Percentiles rank a stretch among this genome's conserved stretches.
Conservation (phyloP, 176 grass and related monocot species). For the Carex myosuroides region DNA sequence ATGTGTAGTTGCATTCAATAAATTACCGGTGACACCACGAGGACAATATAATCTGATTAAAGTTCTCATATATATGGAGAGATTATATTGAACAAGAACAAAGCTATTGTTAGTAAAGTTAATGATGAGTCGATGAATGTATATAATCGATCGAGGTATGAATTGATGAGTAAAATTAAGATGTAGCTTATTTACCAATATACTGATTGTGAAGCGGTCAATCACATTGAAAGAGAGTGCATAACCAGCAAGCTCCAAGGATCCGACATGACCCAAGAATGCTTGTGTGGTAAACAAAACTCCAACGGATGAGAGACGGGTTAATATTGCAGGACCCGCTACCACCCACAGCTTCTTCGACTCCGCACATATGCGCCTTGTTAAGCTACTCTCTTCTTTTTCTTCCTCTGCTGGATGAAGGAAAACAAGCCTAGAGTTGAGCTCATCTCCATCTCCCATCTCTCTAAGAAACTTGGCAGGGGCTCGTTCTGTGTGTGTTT, state of each 20-base stretch:
- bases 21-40: neutral
- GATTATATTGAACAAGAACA: neutral
- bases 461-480: too few relatives aligned
- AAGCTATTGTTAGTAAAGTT: neutral
- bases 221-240: conserved; percentile 62
- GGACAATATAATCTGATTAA: neutral
- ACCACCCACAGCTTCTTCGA: conserved; percentile 75
- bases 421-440: neutral
- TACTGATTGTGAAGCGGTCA: conserved; percentile 47
- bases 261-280: conserved; percentile 68
- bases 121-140: neutral
- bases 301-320: conserved; percentile 48
- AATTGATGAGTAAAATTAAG: neutral
- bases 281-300: conserved; percentile 72
- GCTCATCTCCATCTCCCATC: neutral
- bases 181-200: conserved; percentile 33
- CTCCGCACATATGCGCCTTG: conserved; percentile 32
- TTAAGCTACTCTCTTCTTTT: conserved; percentile 6
- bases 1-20: too few relatives aligned
- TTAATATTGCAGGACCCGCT: conserved; percentile 58
- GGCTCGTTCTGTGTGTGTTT: too few relatives aligned
- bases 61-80: neutral
- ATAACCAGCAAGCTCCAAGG: conserved; percentile 65
- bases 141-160: neutral
- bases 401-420: neutral